Evolutionary conservation across 352 stramenopile genomes (phyloP).

Genomic region (Blastocystis hominis): DNA sequence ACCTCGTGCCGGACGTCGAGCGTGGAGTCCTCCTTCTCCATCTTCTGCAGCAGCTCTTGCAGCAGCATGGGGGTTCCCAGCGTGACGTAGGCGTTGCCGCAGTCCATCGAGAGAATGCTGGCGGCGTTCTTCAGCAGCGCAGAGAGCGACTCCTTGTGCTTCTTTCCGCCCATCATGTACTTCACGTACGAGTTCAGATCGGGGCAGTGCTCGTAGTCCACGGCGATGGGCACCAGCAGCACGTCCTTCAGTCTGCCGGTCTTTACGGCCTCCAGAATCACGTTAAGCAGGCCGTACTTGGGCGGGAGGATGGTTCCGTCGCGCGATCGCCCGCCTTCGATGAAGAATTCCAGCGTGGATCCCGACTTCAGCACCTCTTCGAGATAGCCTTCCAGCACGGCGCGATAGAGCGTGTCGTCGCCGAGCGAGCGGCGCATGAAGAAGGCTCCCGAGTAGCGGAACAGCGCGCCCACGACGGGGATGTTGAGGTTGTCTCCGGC

Average conservation of each 20-base stretch:
- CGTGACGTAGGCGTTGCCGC: conserved; percentile 74
- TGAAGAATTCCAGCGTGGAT: conserved; percentile 75
- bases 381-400: conserved; percentile 71
- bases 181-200: conserved; percentile 76
- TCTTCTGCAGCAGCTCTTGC: conserved; percentile 62
- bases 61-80: conserved; percentile 70
- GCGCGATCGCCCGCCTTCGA: conserved; percentile 74
- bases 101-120: conserved; percentile 69
- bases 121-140: conserved; percentile 70
- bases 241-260: conserved; percentile 62
- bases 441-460: conserved; percentile 75
- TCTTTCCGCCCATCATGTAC: conserved; percentile 73
- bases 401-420: conserved; percentile 55
- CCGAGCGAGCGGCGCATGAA: conserved; percentile 70
- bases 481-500: conserved; percentile 77
- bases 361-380: conserved; percentile 72
- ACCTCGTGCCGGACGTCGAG: conserved; percentile 15
- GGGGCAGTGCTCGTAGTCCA: conserved; percentile 78
- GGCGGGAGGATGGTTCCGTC: conserved; percentile 65
- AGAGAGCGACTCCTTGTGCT: conserved; percentile 71
- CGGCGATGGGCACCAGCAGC: conserved; percentile 72
- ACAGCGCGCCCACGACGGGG: conserved; percentile 70
- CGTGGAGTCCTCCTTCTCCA: conserved; percentile 62
- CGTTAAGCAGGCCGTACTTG: conserved; percentile 63
- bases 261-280: conserved; percentile 62